A percentile compares a stretch with the other conserved stretches of the same genome.
phyloP scores from a whole-genome alignment of 805 yeast species.

The Yamadazyma scolyti region DNA sequence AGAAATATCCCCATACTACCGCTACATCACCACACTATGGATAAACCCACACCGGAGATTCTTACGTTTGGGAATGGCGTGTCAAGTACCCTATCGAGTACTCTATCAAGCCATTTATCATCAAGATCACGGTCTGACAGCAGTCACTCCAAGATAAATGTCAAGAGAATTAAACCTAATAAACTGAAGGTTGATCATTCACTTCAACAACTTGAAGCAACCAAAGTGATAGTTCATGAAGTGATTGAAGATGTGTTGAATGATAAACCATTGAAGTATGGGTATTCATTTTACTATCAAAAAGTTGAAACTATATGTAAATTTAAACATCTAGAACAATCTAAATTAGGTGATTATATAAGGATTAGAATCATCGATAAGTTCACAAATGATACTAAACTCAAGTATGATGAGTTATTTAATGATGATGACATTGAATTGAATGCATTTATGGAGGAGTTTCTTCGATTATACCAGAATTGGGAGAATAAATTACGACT shows the following conservation, averaged over 20 bases:
- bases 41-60: conserved; percentile 10
- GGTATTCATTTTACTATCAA: conserved; percentile 22
- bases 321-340: conserved; percentile 29
- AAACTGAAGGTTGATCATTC: conserved; percentile 11
- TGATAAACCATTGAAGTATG: conserved; percentile 12
- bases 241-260: conserved; percentile 17
- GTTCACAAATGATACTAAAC: conserved; percentile 11
- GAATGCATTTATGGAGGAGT: conserved; percentile 5
- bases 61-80: conserved; percentile 10
- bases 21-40: conserved; percentile 1
- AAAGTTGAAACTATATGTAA: conserved; percentile 30
- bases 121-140: conserved; percentile 10
- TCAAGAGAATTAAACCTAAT: conserved; percentile 18
- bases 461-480: conserved; percentile 11
- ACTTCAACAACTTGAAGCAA: conserved; percentile 9
- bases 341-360: conserved; percentile 19
- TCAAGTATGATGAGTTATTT: conserved; percentile 5
- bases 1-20: neutral
- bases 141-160: conserved; percentile 3
- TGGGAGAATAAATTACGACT: conserved; percentile 23
- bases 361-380: conserved; percentile 15
- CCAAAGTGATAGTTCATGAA: conserved; percentile 10
- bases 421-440: conserved; percentile 3
- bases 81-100: neutral
- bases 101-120: conserved; percentile 10